phyloP scores from a whole-genome alignment of 768 basidiomycete species.

The Cystofilobasidium bisporidii region DNA sequence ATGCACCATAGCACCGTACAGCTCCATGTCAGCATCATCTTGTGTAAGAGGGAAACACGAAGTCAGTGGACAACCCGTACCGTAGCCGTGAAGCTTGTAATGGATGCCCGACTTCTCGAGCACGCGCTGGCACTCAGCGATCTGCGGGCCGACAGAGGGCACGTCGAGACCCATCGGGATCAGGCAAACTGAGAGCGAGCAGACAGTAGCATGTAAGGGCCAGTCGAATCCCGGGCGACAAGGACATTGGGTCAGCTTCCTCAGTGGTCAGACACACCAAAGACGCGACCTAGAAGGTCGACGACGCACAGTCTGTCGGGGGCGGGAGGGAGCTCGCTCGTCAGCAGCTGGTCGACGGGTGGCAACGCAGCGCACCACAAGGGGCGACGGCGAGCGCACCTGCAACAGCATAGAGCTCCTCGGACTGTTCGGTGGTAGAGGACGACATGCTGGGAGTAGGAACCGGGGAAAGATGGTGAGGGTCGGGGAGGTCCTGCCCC shows the following conservation, averaged over 20 bases:
- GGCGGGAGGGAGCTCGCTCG: neutral
- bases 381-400: neutral
- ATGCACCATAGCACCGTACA: too few species aligned
- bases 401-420: conserved; percentile 24
- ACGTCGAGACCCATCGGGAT: conserved; percentile 72
- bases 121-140: conserved; percentile 56
- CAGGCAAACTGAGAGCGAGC: conserved; percentile 50
- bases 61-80: too few species aligned
- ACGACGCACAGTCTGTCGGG: conserved; percentile 6
- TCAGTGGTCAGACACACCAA: too few species aligned
- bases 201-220: neutral
- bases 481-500: neutral
- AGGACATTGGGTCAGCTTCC: neutral
- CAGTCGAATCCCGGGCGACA: too few species aligned
- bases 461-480: neutral
- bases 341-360: neutral
- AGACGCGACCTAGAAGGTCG: too few species aligned
- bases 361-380: neutral
- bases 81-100: conserved; percentile 52
- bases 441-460: conserved; percentile 6
- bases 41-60: too few species aligned
- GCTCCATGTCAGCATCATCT: too few species aligned
- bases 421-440: neutral
- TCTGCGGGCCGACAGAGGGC: conserved; percentile 49
- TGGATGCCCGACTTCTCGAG: conserved; percentile 72